Base-by-base conservation (phyloP, 345 rosid genomes). In the Lepidium didymum region DNA sequence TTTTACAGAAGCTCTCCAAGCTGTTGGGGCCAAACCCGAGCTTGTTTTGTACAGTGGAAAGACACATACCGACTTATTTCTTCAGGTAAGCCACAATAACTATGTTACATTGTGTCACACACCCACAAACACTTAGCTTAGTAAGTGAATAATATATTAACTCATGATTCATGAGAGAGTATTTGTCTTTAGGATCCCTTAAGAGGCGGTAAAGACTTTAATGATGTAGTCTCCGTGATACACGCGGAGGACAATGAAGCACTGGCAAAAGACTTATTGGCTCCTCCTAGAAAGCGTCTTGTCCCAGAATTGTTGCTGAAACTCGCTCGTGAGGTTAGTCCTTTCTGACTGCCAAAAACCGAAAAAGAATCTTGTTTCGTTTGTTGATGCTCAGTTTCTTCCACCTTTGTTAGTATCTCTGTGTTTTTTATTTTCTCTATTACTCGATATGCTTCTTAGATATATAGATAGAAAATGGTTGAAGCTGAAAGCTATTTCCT, bases 191-290 rank as follows among this genome's bases (percentile, higher is more conserved):
- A 94, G 99, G 97, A 89, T 84, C 99, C 99, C 3, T 80, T 94
- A 74, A 82, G 99, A 83, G 99, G 97, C 0, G 97, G 99, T 46
- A 74, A 83, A 76, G 99, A 94, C 72, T 94, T 91, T 33, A 86
- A 91, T 55, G 88, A 87, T 67, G 43, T 94, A 52, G 82, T 94
- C 56, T 75, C 87, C 23, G 80, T 81, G 49, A 83, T 94, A 80
- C 95, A 91, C 46, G 83, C 87, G 0, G 79, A 68, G 33, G 91
- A 91, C 68, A 69, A 52, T 31, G 92, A 91, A 35, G 91, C 91
- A 10, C 81, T 81, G 61, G 78, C 86, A 53, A 85, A 73, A 80
- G 95, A 91, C 60, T 75, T 70, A 8, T 58, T 38, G 76, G 95
- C 96, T 41, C 83, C 96, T 67, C 95, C 90, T 6, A 85, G 97